A percentile compares a stretch with the other conserved stretches of the same genome.
phyloP scores from a whole-genome alignment of 2,329 filamentous ascomycete genomes.

The Zymoseptoria tritici region DNA sequence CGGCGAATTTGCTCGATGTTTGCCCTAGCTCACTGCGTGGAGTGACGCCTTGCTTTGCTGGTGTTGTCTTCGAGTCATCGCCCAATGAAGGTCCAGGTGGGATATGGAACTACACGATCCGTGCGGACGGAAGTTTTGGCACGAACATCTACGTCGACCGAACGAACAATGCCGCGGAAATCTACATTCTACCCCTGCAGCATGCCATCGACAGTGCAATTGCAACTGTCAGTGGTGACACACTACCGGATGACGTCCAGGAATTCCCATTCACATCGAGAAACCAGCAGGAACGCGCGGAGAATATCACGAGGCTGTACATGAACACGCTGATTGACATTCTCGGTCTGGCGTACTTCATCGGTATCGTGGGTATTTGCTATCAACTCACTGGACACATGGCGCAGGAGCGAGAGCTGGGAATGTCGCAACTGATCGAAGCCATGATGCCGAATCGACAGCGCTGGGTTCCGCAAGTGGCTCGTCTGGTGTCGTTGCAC shows the following conservation, averaged over 20 bases:
- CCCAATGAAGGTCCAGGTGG: slow-evolving; percentile 59
- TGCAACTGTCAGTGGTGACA: slow-evolving; percentile 44
- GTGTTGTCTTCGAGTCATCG: slow-evolving; percentile 67
- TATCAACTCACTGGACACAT: slow-evolving; percentile 85
- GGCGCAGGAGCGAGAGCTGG: slow-evolving; percentile 75
- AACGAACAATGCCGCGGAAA: slow-evolving; percentile 64
- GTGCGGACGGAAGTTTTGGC: slow-evolving; percentile 66
- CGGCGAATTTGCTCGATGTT: slow-evolving; percentile 52
- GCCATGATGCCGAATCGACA: slow-evolving; percentile 77
- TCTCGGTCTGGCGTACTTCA: slow-evolving; percentile 70
- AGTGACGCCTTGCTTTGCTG: slow-evolving; percentile 65
- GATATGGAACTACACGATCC: slow-evolving; percentile 80
- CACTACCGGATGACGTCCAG: slow-evolving; percentile 34
- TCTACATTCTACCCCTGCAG: slow-evolving; percentile 74
- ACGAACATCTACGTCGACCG: slow-evolving; percentile 55
- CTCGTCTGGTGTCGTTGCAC: slow-evolving; percentile 71
- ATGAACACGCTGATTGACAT: slow-evolving; percentile 68
- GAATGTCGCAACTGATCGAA: slow-evolving; percentile 82
- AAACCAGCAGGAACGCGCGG: slow-evolving; percentile 59
- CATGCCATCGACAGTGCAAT: slow-evolving; percentile 71
- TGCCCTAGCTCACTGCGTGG: slow-evolving; percentile 55
- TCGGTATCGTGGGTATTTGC: slow-evolving; percentile 70
- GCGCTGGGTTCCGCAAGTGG: slow-evolving; percentile 69
- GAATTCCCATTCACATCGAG: slow-evolving; percentile 72
- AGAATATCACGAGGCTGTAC: slow-evolving; percentile 60